A percentile compares a stretch with the other conserved stretches of the same genome.
phyloP scores from a whole-genome alignment of 2,329 filamentous ascomycete genomes.

The Hypoxylon sp. region DNA sequence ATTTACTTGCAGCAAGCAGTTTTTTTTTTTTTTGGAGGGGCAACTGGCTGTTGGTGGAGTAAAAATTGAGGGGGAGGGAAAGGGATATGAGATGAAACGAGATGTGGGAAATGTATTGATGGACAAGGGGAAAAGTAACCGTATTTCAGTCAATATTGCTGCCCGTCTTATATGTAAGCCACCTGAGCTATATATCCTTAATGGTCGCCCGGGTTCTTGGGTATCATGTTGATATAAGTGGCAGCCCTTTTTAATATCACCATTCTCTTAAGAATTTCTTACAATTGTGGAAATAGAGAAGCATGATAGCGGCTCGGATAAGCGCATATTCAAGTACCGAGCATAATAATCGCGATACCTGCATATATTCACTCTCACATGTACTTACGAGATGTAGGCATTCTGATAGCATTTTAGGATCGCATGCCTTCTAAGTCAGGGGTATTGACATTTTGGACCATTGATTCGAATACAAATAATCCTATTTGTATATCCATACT shows the following conservation, averaged over 20 bases:
- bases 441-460: slow-evolving; percentile 13
- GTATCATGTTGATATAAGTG: slow-evolving; percentile 30
- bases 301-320: slow-evolving; percentile 39
- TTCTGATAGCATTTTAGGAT: background rate
- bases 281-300: slow-evolving; percentile 42
- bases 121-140: background rate
- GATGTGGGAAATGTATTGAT: background rate
- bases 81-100: slow-evolving; percentile 1
- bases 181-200: slow-evolving; percentile 32
- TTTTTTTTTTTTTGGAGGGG: background rate
- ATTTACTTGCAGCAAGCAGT: background rate
- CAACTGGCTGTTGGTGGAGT: background rate
- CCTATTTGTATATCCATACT: slow-evolving; percentile 17
- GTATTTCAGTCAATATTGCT: background rate
- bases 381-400: slow-evolving; percentile 3
- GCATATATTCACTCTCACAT: slow-evolving; percentile 22
- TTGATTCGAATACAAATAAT: slow-evolving; percentile 23
- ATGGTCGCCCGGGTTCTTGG: slow-evolving; percentile 8
- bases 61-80: background rate
- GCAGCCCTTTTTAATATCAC: slow-evolving; percentile 47
- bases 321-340: slow-evolving; percentile 25
- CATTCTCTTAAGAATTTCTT: slow-evolving; percentile 48
- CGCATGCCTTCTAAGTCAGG: slow-evolving; percentile 10
- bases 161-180: slow-evolving; percentile 18
- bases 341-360: slow-evolving; percentile 20